A percentile compares a stretch with the other conserved stretches of the same genome.
These are phyloP conservation scores for Davidsoniella eucalypti DNA, from an alignment of 2,329 filamentous ascomycete species.

Conservation along the genomic window DNA sequence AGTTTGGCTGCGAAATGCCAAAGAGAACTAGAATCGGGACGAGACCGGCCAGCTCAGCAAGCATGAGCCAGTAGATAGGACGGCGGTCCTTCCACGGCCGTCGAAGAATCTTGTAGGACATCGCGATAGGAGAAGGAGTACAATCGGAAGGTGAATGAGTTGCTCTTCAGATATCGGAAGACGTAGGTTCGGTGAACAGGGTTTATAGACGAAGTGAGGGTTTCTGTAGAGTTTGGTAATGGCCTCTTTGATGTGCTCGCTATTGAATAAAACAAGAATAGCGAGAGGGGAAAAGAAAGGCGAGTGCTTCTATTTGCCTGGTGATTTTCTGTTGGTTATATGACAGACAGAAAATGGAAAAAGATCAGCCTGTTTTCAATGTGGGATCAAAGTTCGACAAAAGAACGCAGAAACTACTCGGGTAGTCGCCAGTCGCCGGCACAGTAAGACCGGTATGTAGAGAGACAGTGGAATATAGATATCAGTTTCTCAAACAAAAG, in stretches of 20 bases:
- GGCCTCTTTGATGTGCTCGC: neutral
- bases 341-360: no score
- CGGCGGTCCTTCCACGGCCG: constrained; percentile 40
- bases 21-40: constrained; percentile 53
- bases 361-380: no score
- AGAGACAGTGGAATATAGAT: neutral
- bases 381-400: no score
- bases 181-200: neutral
- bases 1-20: constrained; percentile 55
- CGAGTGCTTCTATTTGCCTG: no score
- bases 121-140: neutral
- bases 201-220: no score
- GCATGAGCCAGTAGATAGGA: constrained; percentile 46
- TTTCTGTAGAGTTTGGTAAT: neutral
- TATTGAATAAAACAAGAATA: neutral
- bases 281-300: neutral
- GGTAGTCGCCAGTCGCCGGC: neutral
- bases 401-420: no score
- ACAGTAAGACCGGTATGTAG: no score
- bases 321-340: no score
- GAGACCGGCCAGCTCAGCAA: constrained; percentile 47
- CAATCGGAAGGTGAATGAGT: neutral
- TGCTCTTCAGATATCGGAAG: neutral
- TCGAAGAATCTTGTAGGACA: constrained; percentile 37
- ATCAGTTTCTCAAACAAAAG: no score